phyloP scores from a whole-genome alignment of 208 protist genomes.

The Leishmania braziliensis region DNA sequence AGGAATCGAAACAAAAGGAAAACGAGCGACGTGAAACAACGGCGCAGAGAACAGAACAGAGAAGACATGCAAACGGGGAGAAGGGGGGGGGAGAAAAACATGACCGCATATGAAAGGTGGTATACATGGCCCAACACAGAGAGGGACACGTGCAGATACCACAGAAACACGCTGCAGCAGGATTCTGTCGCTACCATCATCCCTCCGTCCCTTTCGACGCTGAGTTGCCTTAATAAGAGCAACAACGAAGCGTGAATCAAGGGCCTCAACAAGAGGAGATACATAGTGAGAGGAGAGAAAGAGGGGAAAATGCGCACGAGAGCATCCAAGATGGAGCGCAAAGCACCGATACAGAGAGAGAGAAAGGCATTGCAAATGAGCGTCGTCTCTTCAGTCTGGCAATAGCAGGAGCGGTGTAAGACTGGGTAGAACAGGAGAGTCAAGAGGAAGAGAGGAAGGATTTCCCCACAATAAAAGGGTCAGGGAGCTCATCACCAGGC shows the following conservation, averaged over 20 bases:
- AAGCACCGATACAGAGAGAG: not conserved
- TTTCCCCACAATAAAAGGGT: not conserved
- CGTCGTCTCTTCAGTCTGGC: not conserved
- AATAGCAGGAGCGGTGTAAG: not conserved
- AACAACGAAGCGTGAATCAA: no score
- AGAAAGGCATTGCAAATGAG: not conserved
- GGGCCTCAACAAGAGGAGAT: not conserved
- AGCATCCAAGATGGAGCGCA: not conserved
- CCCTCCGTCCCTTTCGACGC: not conserved
- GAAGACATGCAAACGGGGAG: not conserved
- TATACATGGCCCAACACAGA: not conserved
- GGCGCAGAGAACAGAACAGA: not conserved
- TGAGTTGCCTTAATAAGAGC: no score
- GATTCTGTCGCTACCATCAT: not conserved
- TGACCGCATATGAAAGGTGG: not conserved
- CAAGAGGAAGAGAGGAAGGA: not conserved
- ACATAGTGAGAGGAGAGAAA: not conserved
- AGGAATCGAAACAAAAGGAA: not conserved
- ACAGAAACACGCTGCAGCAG: not conserved
- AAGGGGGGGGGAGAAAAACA: conserved; percentile 1
- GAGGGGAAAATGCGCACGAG: not conserved
- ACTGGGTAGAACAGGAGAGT: not conserved
- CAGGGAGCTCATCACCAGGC: not conserved
- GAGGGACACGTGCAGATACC: not conserved
- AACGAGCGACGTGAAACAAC: not conserved